phyloP scores from a whole-genome alignment of 805 yeast genomes.

The Metschnikowia noctiluminum region DNA sequence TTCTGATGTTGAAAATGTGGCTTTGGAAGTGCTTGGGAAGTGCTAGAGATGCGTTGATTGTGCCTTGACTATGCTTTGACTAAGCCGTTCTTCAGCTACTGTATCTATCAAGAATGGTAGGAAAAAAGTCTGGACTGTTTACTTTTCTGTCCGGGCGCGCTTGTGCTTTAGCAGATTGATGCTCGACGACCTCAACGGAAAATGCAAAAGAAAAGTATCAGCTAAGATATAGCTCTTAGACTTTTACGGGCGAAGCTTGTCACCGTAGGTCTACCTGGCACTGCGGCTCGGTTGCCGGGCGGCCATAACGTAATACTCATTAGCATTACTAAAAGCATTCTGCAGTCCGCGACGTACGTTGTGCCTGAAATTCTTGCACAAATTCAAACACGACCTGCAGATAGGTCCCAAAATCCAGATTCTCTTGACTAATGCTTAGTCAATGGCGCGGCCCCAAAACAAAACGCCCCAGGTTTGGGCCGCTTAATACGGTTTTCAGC shows the following conservation, averaged over 20 bases:
- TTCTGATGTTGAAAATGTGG: too few species aligned
- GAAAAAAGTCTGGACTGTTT: background rate
- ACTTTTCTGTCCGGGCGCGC: too few species aligned
- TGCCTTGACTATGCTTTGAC: too few species aligned
- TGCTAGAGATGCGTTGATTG: too few species aligned
- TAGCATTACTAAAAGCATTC: conserved; percentile 5
- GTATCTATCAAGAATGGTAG: background rate
- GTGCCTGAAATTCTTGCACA: background rate
- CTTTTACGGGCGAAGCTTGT: too few species aligned
- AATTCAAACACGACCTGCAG: background rate
- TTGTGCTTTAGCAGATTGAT: too few species aligned
- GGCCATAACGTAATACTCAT: background rate
- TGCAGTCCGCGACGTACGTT: conserved; percentile 1
- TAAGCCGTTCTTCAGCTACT: too few species aligned
- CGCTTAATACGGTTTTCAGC: background rate
- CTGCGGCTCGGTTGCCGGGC: background rate
- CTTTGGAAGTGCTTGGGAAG: too few species aligned
- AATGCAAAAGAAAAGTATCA: too few species aligned
- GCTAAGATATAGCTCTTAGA: too few species aligned
- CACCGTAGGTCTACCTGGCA: background rate
- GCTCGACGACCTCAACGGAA: too few species aligned
- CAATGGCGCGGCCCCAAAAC: background rate
- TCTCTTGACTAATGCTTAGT: conserved; percentile 2
- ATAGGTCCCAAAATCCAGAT: background rate
- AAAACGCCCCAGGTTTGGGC: background rate